Percentiles rank a stretch among this genome's conserved stretches.
Conservation (phyloP, 2,329 filamentous ascomycete species). For the Aspergillus fumigatus region DNA sequence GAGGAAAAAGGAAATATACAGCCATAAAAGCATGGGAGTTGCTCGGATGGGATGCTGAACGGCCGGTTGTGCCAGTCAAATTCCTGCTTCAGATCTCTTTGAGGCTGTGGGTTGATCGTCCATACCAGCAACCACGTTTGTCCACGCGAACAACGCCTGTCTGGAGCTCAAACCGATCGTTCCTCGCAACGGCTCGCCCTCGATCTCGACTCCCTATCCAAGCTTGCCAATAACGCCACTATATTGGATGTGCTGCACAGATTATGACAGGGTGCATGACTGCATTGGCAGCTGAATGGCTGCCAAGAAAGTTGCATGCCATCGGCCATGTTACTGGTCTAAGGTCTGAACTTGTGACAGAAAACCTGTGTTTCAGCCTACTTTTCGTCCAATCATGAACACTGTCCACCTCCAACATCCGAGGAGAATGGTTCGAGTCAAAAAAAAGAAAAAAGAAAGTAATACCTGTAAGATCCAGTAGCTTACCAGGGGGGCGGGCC, state of each 20-base stretch:
- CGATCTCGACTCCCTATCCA: constrained; percentile 1
- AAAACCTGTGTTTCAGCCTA: constrained; percentile 15
- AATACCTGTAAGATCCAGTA: constrained; percentile 2
- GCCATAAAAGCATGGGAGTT: neutral
- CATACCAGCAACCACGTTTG: constrained; percentile 18
- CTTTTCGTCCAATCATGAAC: neutral
- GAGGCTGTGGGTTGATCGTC: constrained; percentile 14
- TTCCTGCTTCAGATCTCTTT: neutral
- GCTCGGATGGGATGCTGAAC: neutral
- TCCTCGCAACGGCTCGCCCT: constrained; percentile 9
- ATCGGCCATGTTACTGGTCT: neutral
- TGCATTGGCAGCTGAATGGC: constrained; percentile 1
- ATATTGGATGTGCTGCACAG: neutral
- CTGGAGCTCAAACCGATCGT: constrained; percentile 9
- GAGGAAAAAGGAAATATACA: constrained; percentile 1
- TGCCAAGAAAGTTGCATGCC: neutral
- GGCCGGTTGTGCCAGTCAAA: neutral
- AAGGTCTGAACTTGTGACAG: constrained; percentile 13
- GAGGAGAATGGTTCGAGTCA: neutral
- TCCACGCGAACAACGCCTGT: constrained; percentile 8
- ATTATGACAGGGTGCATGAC: constrained; percentile 7
- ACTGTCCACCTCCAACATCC: neutral
- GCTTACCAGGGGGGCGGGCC: constrained; percentile 11
- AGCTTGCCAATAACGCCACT: neutral
- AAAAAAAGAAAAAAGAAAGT: neutral